Evolutionary conservation across 83 land plant genomes (phyloP), one percentile per base, ranked within the genome.

Genomic region (Thuja plicata): DNA sequence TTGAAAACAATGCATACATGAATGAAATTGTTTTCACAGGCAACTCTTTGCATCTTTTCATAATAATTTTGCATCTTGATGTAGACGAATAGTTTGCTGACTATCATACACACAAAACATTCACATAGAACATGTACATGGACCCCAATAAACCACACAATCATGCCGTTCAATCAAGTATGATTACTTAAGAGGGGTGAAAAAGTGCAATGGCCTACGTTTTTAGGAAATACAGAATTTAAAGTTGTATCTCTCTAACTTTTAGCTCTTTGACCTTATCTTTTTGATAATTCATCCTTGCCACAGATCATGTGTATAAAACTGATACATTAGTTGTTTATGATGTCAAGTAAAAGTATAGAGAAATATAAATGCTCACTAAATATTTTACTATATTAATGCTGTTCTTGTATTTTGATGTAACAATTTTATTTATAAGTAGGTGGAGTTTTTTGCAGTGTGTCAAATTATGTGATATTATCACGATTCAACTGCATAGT

Each of bases 331-430:
- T 76, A 76, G 12, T 32, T 76, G 3, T 66, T 27, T 66, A 27
- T 27, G 32, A 0, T 66, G n/a, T 8, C 73, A 66, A 66, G 10
- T 30, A 66, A 27, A 66, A 66, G 3, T 76, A 3, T 76, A 34
- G 6, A 76, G 13, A 34, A 76, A 34, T 0, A 13, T 76, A 3
- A 35, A 76, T 76, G 30, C 38, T 76, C 16, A 48, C 55, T 4
- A 30, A 0, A 21, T 48, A n/a, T 54, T 46, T 46, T 46, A 54
- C 19, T 84, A 48, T 48, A n/a, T 84, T 81, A 5, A 81, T 84
- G 86, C 57, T n/a, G 19, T 46, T 46, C 57, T 84, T 50, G 85
- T n/a, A 24, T 45, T 82, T n/a, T 82, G 35, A 84, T 84, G 57
- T 48, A n/a, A 46, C 21, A 84, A 13, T n/a, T 84, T 46, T 48